phyloP scores from a whole-genome alignment of 129 eudicot species.

The Lactuca sativa region DNA sequence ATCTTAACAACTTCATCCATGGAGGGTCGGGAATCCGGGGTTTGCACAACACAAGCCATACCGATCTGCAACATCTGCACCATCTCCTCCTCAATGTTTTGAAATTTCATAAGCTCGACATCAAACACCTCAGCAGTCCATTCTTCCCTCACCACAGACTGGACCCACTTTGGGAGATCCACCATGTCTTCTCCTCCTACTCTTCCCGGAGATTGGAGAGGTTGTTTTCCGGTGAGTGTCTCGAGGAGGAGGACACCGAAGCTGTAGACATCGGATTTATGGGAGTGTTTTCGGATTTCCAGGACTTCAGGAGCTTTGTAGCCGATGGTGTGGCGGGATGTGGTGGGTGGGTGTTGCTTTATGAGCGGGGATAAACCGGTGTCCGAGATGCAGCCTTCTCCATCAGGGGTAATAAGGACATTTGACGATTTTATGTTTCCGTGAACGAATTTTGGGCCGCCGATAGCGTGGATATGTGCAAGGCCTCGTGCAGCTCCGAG shows the following conservation, averaged over 20 bases:
- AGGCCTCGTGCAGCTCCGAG: constrained; percentile 72
- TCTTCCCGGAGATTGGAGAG: constrained; percentile 61
- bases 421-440: constrained; percentile 75
- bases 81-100: constrained; percentile 82
- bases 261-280: constrained; percentile 80
- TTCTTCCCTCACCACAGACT: constrained; percentile 80
- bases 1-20: constrained; percentile 70
- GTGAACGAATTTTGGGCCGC: constrained; percentile 58
- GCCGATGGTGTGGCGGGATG: constrained; percentile 50
- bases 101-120: constrained; percentile 58
- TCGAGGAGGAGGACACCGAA: constrained; percentile 74
- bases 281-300: constrained; percentile 56
- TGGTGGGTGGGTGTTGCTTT: constrained; percentile 48
- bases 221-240: constrained; percentile 75
- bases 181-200: constrained; percentile 69
- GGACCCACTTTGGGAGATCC: constrained; percentile 84
- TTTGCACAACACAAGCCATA: constrained; percentile 66
- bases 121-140: constrained; percentile 92
- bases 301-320: constrained; percentile 76
- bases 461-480: constrained; percentile 59
- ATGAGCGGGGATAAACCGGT: constrained; percentile 59
- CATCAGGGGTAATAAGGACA: constrained; percentile 56
- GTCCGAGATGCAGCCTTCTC: constrained; percentile 58
- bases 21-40: constrained; percentile 58
- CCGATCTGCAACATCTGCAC: constrained; percentile 87